Conservation (phyloP, 2,329 filamentous ascomycete species). For the Sclerotinia subarctica region DNA sequence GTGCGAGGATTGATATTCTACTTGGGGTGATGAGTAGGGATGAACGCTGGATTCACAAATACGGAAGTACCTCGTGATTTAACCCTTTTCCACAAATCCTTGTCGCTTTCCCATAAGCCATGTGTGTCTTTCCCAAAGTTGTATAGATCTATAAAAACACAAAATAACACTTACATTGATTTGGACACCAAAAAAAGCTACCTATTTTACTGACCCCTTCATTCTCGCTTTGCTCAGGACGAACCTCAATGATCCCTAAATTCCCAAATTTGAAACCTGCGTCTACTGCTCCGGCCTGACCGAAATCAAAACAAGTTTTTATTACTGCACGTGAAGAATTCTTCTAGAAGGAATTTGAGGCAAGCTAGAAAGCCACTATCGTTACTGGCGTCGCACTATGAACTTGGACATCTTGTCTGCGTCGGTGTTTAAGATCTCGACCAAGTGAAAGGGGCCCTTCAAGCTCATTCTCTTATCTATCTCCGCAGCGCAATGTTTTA, state of each 20-base stretch:
- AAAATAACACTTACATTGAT: neutral
- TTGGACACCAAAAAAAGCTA: neutral
- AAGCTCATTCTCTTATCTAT: slow-evolving; percentile 2
- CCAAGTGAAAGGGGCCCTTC: neutral
- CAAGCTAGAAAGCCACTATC: neutral
- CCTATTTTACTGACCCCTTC: slow-evolving; percentile 1
- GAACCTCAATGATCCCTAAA: neutral
- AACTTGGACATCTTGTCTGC: neutral
- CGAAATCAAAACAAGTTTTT: neutral
- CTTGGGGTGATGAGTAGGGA: neutral
- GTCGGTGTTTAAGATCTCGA: neutral
- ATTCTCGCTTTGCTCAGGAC: neutral
- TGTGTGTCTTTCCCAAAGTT: neutral
- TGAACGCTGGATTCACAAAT: neutral
- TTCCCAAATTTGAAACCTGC: neutral
- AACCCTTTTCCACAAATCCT: neutral
- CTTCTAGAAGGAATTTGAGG: slow-evolving; percentile 8
- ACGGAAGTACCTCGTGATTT: too few relatives aligned
- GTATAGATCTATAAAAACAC: neutral
- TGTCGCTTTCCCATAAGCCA: neutral
- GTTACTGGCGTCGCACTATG: neutral
- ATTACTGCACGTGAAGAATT: neutral
- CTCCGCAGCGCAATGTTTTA: neutral
- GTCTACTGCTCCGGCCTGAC: neutral
- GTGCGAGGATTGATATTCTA: neutral